Conservation (phyloP, 2,329 filamentous ascomycete species). For the Alternaria triticimaculans region DNA sequence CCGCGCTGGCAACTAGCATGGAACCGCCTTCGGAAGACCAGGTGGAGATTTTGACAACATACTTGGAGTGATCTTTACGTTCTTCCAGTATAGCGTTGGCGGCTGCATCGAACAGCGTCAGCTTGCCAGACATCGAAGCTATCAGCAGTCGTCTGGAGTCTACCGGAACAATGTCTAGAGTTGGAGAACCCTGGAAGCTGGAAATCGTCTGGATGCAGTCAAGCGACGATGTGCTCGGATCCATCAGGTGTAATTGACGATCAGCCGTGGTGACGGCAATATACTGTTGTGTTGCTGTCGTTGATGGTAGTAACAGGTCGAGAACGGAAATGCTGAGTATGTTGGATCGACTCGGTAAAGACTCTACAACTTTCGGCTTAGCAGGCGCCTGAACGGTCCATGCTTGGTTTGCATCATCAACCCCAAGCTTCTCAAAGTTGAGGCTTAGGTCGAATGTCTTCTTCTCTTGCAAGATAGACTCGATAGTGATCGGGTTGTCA, state of each 20-base stretch:
- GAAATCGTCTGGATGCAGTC: constrained; percentile 46
- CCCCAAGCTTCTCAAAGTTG: constrained; percentile 62
- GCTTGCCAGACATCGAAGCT: constrained; percentile 65
- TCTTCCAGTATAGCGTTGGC: constrained; percentile 52
- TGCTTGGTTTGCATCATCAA: constrained; percentile 49
- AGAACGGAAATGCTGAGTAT: constrained; percentile 59
- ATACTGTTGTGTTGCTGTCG: constrained; percentile 25
- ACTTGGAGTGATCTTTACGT: constrained; percentile 65
- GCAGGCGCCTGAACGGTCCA: constrained; percentile 59
- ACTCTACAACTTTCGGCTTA: constrained; percentile 50
- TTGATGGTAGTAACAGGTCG: constrained; percentile 34
- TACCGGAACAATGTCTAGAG: constrained; percentile 59
- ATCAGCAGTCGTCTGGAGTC: constrained; percentile 56
- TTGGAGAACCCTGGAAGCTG: constrained; percentile 59
- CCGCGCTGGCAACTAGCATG: constrained; percentile 60
- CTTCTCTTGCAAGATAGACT: constrained; percentile 67
- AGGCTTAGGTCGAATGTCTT: constrained; percentile 62
- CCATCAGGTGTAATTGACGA: constrained; percentile 56
- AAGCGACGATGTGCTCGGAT: constrained; percentile 40
- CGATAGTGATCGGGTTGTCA: constrained; percentile 61
- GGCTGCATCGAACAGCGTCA: constrained; percentile 56
- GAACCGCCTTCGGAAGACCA: constrained; percentile 41
- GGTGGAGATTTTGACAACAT: constrained; percentile 60
- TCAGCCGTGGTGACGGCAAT: constrained; percentile 48
- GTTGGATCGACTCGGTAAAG: constrained; percentile 59